These are phyloP conservation scores for Sphaerostilbella broomeana DNA, from an alignment of 2,329 filamentous ascomycete genomes.

Conservation along the genomic window DNA sequence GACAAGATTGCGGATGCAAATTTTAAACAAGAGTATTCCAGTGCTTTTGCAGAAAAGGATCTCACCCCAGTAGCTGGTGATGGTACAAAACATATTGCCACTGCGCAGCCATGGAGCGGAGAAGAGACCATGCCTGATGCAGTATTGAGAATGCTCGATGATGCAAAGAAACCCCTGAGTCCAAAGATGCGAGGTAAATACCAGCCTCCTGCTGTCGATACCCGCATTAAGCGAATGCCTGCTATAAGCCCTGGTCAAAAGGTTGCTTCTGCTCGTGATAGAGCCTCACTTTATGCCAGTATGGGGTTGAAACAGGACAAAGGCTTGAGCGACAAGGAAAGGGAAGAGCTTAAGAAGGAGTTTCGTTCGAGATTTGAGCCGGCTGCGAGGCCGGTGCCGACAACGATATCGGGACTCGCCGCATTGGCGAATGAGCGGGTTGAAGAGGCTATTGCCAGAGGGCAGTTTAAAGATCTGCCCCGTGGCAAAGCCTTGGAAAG, in stretches of 20 bases:
- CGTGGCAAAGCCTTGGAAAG: slow-evolving; percentile 72
- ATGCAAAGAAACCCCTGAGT: slow-evolving; percentile 65
- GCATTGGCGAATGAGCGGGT: slow-evolving; percentile 86
- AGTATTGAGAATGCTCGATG: slow-evolving; percentile 76
- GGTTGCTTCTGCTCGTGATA: slow-evolving; percentile 50
- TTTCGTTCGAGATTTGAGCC: slow-evolving; percentile 77
- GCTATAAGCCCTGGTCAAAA: slow-evolving; percentile 39
- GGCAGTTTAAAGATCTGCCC: slow-evolving; percentile 79
- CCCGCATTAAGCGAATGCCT: slow-evolving; percentile 39
- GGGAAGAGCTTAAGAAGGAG: slow-evolving; percentile 62
- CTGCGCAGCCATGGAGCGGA: slow-evolving; percentile 69
- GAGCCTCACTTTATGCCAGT: slow-evolving; percentile 45
- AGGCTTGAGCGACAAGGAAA: slow-evolving; percentile 62
- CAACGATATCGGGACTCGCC: slow-evolving; percentile 68
- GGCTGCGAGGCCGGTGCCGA: slow-evolving; percentile 64
- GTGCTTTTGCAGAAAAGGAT: slow-evolving; percentile 42
- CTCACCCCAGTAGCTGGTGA: slow-evolving; percentile 54
- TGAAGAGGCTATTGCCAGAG: slow-evolving; percentile 85
- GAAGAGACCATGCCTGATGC: slow-evolving; percentile 67
- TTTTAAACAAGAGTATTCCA: slow-evolving; percentile 45
- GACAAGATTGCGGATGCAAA: slow-evolving; percentile 49
- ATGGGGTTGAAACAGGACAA: slow-evolving; percentile 41
- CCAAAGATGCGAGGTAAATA: slow-evolving; percentile 41
- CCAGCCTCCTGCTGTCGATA: slow-evolving; percentile 44
- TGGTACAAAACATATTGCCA: slow-evolving; percentile 62